Evolutionary conservation across 228 moss, liverwort and hornwort genomes (phyloP), one percentile per base, ranked within the genome.

Genomic region (Sphagnum magellanicum): DNA sequence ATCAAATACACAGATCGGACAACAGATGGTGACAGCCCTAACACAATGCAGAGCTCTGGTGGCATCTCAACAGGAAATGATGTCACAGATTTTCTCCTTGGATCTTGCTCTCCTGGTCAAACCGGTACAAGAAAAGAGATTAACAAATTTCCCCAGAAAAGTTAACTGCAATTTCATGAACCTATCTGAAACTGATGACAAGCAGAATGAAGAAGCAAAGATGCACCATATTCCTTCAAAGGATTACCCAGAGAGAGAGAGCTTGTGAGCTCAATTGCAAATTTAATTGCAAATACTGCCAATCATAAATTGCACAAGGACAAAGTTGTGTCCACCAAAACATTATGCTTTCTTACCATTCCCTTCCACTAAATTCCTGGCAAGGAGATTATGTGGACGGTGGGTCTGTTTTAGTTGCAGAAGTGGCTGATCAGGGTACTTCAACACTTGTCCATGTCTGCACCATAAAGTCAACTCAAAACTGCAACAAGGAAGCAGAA

Each of bases 381-480:
- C 83, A 63, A 98, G 90, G 68, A 98, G 82, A 73, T 98, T 98
- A 63, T 81, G 91, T 11, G 88, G 78, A 60, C 89, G 81, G 66
- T 91, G 90, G 50, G 84, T 87, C 74, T 90, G 94, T 77, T 94
- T 98, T 4, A 92, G 90, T 75, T 88, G 81, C 50, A 98, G 74
- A 13, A 98, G 67, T 5, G 87, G 87, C 70, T 98, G 98, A 65
- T 75, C 71, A 48, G 87, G 82, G 86, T 84, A 73, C 74, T 67
- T 74, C 50, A 98, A 65, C 10, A 55, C 67, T 51, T 81, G 77
- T 68, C 86, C 91, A 70, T 94, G 89, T 69, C 98, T 98, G 81
- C 4, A 71, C 61, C 46, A 15, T 13, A 61, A 8, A 16, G 6
- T 62, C 14, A 62, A 5, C 7, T 14, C 61, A 14, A 8, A 46